phyloP scores from a whole-genome alignment of 2,329 filamentous ascomycete genomes.

The Fusarium chaquense region DNA sequence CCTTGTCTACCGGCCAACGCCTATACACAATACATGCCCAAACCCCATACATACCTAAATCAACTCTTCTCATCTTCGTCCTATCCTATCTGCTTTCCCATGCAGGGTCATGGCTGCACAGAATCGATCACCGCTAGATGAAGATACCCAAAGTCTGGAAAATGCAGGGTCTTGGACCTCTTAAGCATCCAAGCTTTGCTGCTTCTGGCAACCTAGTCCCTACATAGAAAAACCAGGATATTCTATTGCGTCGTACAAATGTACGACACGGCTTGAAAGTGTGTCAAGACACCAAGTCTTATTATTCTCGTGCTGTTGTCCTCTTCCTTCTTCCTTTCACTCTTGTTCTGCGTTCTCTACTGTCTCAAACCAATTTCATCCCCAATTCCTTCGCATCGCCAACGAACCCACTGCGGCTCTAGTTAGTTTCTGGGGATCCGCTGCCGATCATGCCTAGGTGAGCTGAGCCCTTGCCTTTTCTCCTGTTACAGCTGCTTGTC shows the following conservation, averaged over 20 bases:
- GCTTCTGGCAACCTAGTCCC: slow-evolving; percentile 24
- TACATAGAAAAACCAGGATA: slow-evolving; percentile 13
- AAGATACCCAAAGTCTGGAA: slow-evolving; percentile 32
- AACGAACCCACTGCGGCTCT: slow-evolving; percentile 32
- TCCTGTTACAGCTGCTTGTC: slow-evolving; percentile 28
- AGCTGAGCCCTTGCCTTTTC: slow-evolving; percentile 39
- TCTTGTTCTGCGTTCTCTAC: not conserved
- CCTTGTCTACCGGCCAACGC: not conserved
- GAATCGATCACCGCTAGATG: slow-evolving; percentile 39
- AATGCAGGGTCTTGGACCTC: slow-evolving; percentile 36
- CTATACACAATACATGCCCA: slow-evolving; percentile 9
- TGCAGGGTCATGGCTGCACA: slow-evolving; percentile 40
- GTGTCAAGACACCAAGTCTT: slow-evolving; percentile 1
- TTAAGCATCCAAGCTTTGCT: slow-evolving; percentile 36
- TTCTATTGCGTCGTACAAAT: slow-evolving; percentile 2
- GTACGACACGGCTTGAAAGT: slow-evolving; percentile 4
- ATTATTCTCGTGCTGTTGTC: not conserved
- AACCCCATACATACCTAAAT: slow-evolving; percentile 7
- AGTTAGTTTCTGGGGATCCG: slow-evolving; percentile 32
- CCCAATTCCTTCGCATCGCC: slow-evolving; percentile 23
- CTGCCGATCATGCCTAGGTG: slow-evolving; percentile 46
- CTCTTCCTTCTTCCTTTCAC: not conserved
- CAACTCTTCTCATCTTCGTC: slow-evolving; percentile 9
- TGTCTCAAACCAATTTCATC: slow-evolving; percentile 19
- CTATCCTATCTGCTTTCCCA: slow-evolving; percentile 8